phyloP scores from a whole-genome alignment of 1,284 basidiomycete genomes.

The Rhodotorula mucilaginosa region DNA sequence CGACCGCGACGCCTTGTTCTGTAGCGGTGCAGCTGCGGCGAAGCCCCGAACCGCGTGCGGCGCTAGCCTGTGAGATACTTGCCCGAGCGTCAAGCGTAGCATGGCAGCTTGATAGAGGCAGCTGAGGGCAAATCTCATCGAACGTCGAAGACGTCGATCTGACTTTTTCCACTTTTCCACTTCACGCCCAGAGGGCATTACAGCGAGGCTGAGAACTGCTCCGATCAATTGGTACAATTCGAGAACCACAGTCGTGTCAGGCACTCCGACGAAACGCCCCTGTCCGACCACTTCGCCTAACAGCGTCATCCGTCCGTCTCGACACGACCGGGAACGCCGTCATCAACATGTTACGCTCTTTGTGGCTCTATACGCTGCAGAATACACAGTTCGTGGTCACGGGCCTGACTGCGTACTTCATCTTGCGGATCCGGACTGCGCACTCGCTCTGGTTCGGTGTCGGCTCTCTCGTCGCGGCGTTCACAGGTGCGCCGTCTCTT shows the following conservation, averaged over 20 bases:
- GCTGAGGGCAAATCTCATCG: not conserved
- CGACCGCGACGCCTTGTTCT: slow-evolving; percentile 9
- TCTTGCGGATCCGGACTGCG: slow-evolving; percentile 44
- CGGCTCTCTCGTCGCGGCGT: slow-evolving; percentile 44
- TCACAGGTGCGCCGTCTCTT: slow-evolving; percentile 34
- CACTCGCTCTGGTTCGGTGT: slow-evolving; percentile 44
- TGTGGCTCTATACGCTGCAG: slow-evolving; percentile 28
- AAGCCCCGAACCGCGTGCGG: not conserved
- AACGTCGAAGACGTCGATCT: no score
- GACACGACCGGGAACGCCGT: not conserved
- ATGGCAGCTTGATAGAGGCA: not conserved
- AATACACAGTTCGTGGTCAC: slow-evolving; percentile 46
- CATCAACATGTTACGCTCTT: slow-evolving; percentile 14
- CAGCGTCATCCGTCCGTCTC: not conserved
- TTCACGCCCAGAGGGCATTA: no score
- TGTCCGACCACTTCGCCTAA: no score
- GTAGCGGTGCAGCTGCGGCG: slow-evolving; percentile 4
- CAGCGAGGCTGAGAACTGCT: no score
- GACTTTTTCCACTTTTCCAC: not conserved
- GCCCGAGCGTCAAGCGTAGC: not conserved
- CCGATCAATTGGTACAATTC: no score
- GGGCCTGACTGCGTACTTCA: slow-evolving; percentile 37
- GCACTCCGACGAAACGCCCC: no score
- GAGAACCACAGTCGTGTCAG: no score
- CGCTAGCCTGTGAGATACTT: not conserved